These are phyloP conservation scores for Xylaria castorea DNA, from an alignment of 495 filamentous ascomycete species.

Conservation along the genomic window DNA sequence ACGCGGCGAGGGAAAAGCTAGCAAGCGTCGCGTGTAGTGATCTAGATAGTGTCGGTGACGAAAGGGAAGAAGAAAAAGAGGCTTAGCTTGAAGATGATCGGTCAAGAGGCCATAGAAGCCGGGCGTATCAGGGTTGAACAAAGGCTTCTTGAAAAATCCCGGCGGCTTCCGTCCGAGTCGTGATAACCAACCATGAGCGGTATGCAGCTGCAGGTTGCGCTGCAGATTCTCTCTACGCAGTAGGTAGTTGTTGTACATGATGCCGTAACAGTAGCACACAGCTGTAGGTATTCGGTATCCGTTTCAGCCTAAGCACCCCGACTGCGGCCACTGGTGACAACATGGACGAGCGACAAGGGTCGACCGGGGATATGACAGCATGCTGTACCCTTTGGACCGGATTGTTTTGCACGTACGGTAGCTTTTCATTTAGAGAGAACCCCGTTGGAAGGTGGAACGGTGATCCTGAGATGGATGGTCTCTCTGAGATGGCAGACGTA, in stretches of 20 bases:
- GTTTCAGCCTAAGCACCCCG: constrained; percentile 27
- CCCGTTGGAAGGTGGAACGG: no score
- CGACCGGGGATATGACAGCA: not conserved
- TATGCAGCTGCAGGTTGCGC: constrained; percentile 12
- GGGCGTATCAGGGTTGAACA: constrained; percentile 23
- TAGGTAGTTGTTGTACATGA: constrained; percentile 13
- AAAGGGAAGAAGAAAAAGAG: not conserved
- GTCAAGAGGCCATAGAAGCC: constrained; percentile 15
- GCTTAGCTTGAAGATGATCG: not conserved
- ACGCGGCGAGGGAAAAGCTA: not conserved
- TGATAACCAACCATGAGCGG: constrained; percentile 11
- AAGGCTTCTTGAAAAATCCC: not conserved
- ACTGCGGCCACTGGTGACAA: constrained; percentile 10
- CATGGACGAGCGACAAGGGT: constrained; percentile 4
- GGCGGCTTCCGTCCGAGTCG: constrained; percentile 3
- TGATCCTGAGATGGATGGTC: not conserved
- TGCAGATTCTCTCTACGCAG: constrained; percentile 5
- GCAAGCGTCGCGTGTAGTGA: not conserved
- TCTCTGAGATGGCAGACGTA: not conserved
- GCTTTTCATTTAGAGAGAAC: not conserved
- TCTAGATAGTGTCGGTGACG: constrained; percentile 14
- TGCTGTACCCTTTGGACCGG: constrained; percentile 2
- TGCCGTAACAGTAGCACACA: not conserved
- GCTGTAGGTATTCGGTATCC: constrained; percentile 6
- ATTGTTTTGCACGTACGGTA: not conserved